Evolutionary conservation across 768 basidiomycete species (phyloP), one percentile per base, ranked within the genome.

Genomic region (Tubosaeta sp.): DNA sequence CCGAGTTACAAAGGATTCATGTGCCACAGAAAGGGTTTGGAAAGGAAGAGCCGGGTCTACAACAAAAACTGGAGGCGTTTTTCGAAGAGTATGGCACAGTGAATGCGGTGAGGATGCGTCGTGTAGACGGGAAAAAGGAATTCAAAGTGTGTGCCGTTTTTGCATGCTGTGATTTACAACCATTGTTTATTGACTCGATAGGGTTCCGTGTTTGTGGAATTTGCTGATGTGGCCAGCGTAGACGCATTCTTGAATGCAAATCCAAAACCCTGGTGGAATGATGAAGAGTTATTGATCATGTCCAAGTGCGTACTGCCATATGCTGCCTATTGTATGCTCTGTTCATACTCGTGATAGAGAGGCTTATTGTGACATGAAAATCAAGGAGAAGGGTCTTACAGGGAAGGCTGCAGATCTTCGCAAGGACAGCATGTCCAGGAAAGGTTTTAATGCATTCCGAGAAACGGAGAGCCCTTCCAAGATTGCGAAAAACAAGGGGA

Each of bases 131-230:
- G 44, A 78, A 81, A 42, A 92, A 92, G 65, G 80, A 81, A 53
- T 94, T 95, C 79, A 97, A 97, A 83, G 94, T 88, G 22, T 46
- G 75, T 46, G 40, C 18, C 6, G 45, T 22, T 25, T 49, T 14
- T 13, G 51, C 19, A 29, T n/a, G 4, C 2, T 32, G 29, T 11
- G 3, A 1, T 32, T 21, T 12, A 11, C 13, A 4, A 21, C 22
- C 8, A 22, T n/a, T 13, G 36, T 18, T 14, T 11, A 9, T 48
- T 36, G 2, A 24, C 40, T 36, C 32, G n/a, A 51, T 55, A 94
- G 92, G 82, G 86, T 45, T 96, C 94, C 9, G 88, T 94, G n/a
- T 98, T 97, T 58, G 82, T 81, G 34, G 95, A 97, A 71, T 98
- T 90, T 63, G 74, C 81, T 21, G 82, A 90, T 57, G 78, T 82